Percentiles rank a stretch among this genome's conserved stretches.
phyloP scores from a whole-genome alignment of 805 yeast genomes.

The Wickerhamomyces bovis region DNA sequence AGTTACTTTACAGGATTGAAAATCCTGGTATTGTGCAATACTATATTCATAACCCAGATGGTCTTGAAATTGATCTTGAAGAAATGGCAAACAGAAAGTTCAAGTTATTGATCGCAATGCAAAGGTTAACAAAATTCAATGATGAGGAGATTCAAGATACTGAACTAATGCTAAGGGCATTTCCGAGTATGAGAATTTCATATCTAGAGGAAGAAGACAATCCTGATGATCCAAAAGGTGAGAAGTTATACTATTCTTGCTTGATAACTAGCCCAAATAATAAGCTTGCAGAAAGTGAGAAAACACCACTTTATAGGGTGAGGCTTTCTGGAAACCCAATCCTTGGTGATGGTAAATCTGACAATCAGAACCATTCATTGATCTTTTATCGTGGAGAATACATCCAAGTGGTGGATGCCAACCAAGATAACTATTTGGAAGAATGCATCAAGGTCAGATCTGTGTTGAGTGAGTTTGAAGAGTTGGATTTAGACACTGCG shows the following conservation, averaged over 20 bases:
- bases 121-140: conserved; percentile 62
- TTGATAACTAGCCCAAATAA: conserved; percentile 57
- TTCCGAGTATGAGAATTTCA: conserved; percentile 58
- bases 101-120: conserved; percentile 81
- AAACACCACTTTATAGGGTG: conserved; percentile 60
- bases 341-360: conserved; percentile 94
- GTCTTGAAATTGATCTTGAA: conserved; percentile 58
- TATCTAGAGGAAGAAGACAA: conserved; percentile 43
- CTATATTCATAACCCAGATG: conserved; percentile 43
- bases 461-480: conserved; percentile 88
- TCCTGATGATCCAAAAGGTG: conserved; percentile 21
- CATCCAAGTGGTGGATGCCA: conserved; percentile 92
- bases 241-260: conserved; percentile 50
- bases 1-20: conserved; percentile 62
- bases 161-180: conserved; percentile 59
- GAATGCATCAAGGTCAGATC: conserved; percentile 90
- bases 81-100: conserved; percentile 77
- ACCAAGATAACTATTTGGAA: conserved; percentile 91
- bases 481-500: conserved; percentile 45
- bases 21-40: conserved; percentile 45
- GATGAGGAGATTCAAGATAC: conserved; percentile 64
- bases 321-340: conserved; percentile 90
- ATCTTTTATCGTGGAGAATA: conserved; percentile 91
- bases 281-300: conserved; percentile 46
- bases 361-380: conserved; percentile 85